These are phyloP conservation scores for Fusarium concolor DNA, from an alignment of 2,329 filamentous ascomycete species.

Conservation along the genomic window DNA sequence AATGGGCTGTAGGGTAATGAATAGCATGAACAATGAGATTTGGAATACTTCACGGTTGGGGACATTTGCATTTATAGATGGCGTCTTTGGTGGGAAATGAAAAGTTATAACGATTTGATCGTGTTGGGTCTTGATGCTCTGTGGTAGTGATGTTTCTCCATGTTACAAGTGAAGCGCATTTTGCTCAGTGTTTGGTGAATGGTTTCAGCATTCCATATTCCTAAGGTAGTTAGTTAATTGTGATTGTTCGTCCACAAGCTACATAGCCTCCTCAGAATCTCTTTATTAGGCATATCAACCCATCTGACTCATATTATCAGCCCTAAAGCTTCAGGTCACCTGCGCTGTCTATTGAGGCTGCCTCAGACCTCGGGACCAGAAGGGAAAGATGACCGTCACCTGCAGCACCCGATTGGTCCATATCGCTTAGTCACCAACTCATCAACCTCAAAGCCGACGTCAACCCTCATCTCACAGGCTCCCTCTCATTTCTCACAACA, in stretches of 20 bases:
- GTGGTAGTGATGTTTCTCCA: background rate
- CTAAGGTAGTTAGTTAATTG: too few relatives aligned
- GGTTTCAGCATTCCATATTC: too few relatives aligned
- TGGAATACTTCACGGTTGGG: constrained; percentile 35
- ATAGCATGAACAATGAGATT: constrained; percentile 11
- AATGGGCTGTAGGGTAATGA: constrained; percentile 14
- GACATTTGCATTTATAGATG: constrained; percentile 37
- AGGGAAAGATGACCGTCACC: constrained; percentile 6
- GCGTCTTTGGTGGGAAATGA: constrained; percentile 32
- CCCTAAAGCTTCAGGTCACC: constrained; percentile 8
- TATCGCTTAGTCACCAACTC: constrained; percentile 39
- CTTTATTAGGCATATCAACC: background rate
- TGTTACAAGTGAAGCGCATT: too few relatives aligned
- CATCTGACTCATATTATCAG: too few relatives aligned
- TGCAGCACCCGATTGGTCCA: constrained; percentile 34
- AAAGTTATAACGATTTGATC: constrained; percentile 7
- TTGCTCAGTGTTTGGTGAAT: too few relatives aligned
- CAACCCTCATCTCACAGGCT: constrained; percentile 4
- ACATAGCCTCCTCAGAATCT: too few relatives aligned
- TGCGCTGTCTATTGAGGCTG: constrained; percentile 7
- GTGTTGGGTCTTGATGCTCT: background rate
- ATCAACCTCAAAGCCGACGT: constrained; percentile 16
- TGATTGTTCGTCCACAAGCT: too few relatives aligned
- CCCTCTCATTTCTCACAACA: constrained; percentile 33
- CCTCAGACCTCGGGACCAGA: constrained; percentile 30